Base-by-base conservation (phyloP, 164 flowering plant genomes). In the Umbilicus rupestris region DNA sequence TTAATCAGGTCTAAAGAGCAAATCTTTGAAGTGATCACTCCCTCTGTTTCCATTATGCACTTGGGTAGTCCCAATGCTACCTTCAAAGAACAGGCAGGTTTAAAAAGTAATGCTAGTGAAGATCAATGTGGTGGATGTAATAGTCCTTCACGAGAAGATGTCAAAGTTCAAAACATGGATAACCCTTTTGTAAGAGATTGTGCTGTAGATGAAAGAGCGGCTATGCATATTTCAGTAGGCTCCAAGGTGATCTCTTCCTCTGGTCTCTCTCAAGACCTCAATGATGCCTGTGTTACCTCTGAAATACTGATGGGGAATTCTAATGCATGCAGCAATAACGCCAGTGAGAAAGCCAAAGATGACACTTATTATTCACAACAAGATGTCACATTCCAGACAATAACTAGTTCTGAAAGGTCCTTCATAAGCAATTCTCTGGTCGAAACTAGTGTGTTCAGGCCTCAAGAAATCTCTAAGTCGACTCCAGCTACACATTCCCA, bases 241-340 rank as follows among this genome's bases (percentile, higher is more conserved):
- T 35, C 72, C 11, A 66, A 74, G 49, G 70, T 64, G 16, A 65
- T 68, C 31, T 31, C 50, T n/a, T 42, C 78, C 58, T 73, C 80
- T 65, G 65, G 65, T 31, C 33, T 26, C 33, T 14, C 60, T 28
- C 60, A 26, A 10, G 60, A 55, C 7, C 31, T 28, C 14, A 5
- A 19, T 16, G 29, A 19, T 55, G 60, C 19, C 33, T 7, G 2
- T 4, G 17, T 19, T 55, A 55, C 31, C 60, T 33, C 12, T 0
- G 33, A 12, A 14, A 1, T 55, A 12, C 33, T 12, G 33, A 28
- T 33, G 10, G 60, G 31, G 60, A 55, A 55, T 7, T 12, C 60
- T 29, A 9, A 3, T 55, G 60, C 60, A 28, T 19, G 1, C 28
- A 55, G 14, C 60, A 55, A 19, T 29, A 14, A 26, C 14, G 60